These are phyloP conservation scores for Nicotiana sylvestris DNA, from an alignment of 257 asterid genomes.

Conservation along the genomic window DNA sequence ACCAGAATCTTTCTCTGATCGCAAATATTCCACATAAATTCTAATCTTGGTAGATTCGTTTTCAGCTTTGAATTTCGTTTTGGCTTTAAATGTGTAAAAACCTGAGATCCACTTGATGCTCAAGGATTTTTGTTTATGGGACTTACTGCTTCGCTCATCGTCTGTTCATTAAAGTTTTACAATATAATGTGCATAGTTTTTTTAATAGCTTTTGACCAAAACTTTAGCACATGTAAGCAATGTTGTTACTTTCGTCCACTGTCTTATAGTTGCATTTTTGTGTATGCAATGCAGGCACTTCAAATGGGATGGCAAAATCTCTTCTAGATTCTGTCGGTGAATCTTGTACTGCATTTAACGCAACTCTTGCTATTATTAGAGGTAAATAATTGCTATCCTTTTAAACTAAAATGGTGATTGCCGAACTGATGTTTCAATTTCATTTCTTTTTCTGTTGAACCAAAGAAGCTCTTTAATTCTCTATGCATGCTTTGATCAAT, in stretches of 20 bases:
- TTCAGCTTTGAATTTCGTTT: neutral
- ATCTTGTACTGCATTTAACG: slow-evolving; percentile 77
- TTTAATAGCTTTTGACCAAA: neutral
- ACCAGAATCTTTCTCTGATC: neutral
- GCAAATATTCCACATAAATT: neutral
- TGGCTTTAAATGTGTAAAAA: neutral
- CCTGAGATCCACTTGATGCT: neutral
- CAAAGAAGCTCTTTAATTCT: neutral
- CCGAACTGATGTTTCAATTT: neutral
- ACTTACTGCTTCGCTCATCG: neutral
- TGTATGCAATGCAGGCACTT: slow-evolving; percentile 59
- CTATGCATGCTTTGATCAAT: slow-evolving; percentile 18
- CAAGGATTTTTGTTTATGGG: neutral
- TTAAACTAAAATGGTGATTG: neutral
- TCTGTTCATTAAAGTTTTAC: neutral
- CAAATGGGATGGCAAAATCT: slow-evolving; percentile 95
- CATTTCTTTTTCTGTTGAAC: slow-evolving; percentile 5
- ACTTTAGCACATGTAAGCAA: neutral
- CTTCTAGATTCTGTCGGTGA: slow-evolving; percentile 76
- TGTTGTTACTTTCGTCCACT: neutral
- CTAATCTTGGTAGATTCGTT: neutral
- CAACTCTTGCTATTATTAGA: slow-evolving; percentile 70
- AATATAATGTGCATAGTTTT: neutral
- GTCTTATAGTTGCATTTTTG: neutral
- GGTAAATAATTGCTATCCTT: slow-evolving; percentile 36